These are phyloP conservation scores for Cyberlindnera samutprakarnensis DNA, from an alignment of 805 yeast genomes.

Conservation along the genomic window DNA sequence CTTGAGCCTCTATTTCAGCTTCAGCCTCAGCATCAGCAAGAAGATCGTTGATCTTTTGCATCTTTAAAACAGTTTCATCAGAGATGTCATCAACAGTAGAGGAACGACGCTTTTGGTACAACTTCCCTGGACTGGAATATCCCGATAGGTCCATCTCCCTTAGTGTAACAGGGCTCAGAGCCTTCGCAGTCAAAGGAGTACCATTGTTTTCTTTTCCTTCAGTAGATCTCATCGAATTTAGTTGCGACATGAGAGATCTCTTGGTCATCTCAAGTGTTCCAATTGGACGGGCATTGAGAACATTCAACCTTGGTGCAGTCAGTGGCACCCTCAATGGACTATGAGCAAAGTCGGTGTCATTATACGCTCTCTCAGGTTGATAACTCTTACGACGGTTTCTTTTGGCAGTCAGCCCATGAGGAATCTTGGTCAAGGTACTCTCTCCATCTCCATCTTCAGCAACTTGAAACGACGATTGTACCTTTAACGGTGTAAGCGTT, in stretches of 20 bases:
- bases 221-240: conserved; percentile 5
- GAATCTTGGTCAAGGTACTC: conserved; percentile 27
- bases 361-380: conserved; percentile 5
- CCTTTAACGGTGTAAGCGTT: conserved; percentile 18
- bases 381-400: conserved; percentile 23
- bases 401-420: conserved; percentile 37
- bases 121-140: conserved; percentile 6
- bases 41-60: conserved; percentile 6
- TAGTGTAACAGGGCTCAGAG: conserved; percentile 7
- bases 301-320: conserved; percentile 25
- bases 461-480: conserved; percentile 10
- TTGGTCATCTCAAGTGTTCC: conserved; percentile 12
- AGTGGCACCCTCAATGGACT: conserved; percentile 22
- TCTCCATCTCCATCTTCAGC: conserved; percentile 13
- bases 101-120: conserved; percentile 13
- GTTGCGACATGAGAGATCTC: conserved; percentile 13
- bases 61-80: conserved; percentile 6
- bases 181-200: conserved; percentile 4
- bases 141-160: conserved; percentile 1
- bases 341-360: conserved; percentile 2
- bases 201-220: conserved; percentile 14
- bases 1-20: no score
- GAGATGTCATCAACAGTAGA: conserved; percentile 16
- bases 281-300: conserved; percentile 15
- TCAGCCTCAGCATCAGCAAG: conserved; percentile 3